Conservation (phyloP, 2,329 filamentous ascomycete species). For the Didymella glomerata region DNA sequence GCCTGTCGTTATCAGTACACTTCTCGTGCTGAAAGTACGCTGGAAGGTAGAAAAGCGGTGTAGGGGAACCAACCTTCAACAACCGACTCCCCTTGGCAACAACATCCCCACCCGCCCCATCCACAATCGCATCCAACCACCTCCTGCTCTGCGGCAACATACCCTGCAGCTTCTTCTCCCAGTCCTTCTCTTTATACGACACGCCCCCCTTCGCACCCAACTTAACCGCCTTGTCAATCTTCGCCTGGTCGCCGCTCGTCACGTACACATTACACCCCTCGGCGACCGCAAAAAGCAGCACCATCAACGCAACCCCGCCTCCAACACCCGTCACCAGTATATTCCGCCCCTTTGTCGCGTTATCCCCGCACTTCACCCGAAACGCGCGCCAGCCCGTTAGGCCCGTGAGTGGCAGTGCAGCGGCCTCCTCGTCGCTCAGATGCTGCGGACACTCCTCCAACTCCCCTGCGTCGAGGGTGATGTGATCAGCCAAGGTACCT, state of each 20-base stretch:
- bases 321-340: conserved; percentile 91
- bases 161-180: conserved; percentile 77
- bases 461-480: conserved; percentile 74
- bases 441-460: conserved; percentile 79
- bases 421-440: conserved; percentile 76
- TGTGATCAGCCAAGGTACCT: conserved; percentile 78
- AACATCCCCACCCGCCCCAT: conserved; percentile 88
- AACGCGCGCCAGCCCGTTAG: conserved; percentile 89
- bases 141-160: conserved; percentile 71
- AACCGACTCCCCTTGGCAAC: conserved; percentile 73
- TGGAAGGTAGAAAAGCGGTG: too few relatives aligned
- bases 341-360: conserved; percentile 71
- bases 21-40: neutral
- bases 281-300: conserved; percentile 78
- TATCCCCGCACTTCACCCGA: conserved; percentile 74
- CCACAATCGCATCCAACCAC: conserved; percentile 82
- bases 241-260: conserved; percentile 75
- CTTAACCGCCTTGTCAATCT: conserved; percentile 74
- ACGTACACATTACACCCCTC: conserved; percentile 81
- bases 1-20: conserved; percentile 48
- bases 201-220: conserved; percentile 86
- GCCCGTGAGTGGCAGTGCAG: conserved; percentile 84
- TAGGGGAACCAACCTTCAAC: conserved; percentile 63
- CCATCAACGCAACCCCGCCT: conserved; percentile 87
- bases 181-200: conserved; percentile 77